Base-by-base conservation (phyloP, 768 basidiomycete genomes). In the Amanita fuliginea region DNA sequence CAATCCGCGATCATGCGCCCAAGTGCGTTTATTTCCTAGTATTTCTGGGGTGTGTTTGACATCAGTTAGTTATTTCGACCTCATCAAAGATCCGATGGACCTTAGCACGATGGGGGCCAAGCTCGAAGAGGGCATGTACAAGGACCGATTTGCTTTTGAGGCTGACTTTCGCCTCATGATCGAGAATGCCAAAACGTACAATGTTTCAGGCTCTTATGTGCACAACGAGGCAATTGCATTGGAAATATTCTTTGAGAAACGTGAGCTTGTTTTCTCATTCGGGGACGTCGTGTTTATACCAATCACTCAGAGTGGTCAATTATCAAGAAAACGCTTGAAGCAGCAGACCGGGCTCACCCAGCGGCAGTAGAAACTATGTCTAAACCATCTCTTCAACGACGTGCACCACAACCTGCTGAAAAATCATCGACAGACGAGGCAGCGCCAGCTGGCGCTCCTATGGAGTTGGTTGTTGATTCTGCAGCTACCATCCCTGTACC, bases 41-140 rank as follows among this genome's bases (percentile, higher is more conserved):
- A 6, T 42, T 9, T 37, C 9, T 45, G 37, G 42, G 22, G 35
- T 40, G 40, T 26, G 26, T 50, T 47, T 60, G 22, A 64, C 51
- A 18, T 34, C 14, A 35, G 54, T 16, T 30, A 95, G 93, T 56
- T 98, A 98, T 63, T 91, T 92, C 58, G 82, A 87, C 47, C 67
- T 93, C 51, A 83, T 99, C 63, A 87, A 87, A 64, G 74, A 85
- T 9, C 95, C 96, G 0, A 97, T 99, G 90, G 96, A 99, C 60
- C 72, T 98, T 14, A 82, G 83, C 46, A 92, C 93, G 0, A 86
- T 95, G 72, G 71, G 75, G 22, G 85, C 85, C 33, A 97, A 95
- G 62, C 68, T 98, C 9, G 83, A 87, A 57, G 81, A 77, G 49
- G 92, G 93, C 5, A 76, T 84, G 65, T 98, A 97, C 68, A 76